Percentiles rank a stretch among this genome's conserved stretches.
phyloP scores from a whole-genome alignment of 179 eudicot species.

The Pouteria campechiana region DNA sequence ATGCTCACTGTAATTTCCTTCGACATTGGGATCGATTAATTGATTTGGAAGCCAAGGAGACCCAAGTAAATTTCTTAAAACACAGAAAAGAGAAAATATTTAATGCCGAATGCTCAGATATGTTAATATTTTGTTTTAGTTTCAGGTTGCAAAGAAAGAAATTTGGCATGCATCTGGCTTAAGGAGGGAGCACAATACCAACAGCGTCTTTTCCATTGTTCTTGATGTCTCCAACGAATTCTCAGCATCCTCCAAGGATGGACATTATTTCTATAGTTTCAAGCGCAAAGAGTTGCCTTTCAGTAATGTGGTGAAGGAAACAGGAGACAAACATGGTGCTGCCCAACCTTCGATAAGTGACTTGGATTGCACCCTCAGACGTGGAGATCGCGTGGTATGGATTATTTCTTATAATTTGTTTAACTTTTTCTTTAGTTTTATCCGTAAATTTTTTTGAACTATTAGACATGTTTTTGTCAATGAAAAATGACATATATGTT shows the following conservation, averaged over 20 bases:
- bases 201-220: conserved; percentile 51
- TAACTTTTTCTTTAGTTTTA: background rate
- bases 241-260: conserved; percentile 24
- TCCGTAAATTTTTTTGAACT: too few species aligned
- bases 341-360: conserved; percentile 24
- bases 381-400: conserved; percentile 90
- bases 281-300: conserved; percentile 30
- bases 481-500: too few species aligned
- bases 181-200: conserved; percentile 26
- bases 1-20: conserved; percentile 52
- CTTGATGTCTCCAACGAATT: conserved; percentile 56
- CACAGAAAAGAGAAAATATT: background rate
- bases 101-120: background rate
- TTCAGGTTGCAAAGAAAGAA: conserved; percentile 41
- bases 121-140: conserved; percentile 9
- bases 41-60: conserved; percentile 86
- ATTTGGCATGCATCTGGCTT: conserved; percentile 33
- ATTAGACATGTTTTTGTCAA: too few species aligned
- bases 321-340: conserved; percentile 15
- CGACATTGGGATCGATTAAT: conserved; percentile 74
- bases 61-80: conserved; percentile 34
- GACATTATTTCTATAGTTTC: conserved; percentile 61
- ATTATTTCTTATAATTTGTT: background rate
- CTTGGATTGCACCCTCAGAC: conserved; percentile 42
- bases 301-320: conserved; percentile 8